Conservation (phyloP, 176 grass and related monocot genomes). For the Bolboschoenus planiculmis region DNA sequence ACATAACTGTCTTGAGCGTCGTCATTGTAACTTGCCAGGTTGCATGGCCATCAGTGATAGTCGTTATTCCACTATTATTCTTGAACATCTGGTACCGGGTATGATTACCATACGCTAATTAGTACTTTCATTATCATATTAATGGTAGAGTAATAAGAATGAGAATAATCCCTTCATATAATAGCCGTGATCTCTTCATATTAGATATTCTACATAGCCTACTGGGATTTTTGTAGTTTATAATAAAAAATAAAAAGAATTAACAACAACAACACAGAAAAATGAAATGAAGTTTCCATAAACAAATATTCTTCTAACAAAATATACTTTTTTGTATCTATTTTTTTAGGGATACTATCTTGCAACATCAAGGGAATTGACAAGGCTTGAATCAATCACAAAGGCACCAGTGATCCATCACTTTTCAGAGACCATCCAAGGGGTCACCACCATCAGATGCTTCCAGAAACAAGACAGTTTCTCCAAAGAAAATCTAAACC, state of each 20-base stretch:
- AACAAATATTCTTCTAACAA: background rate
- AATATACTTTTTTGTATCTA: background rate
- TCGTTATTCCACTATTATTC: conserved; percentile 55
- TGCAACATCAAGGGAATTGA: conserved; percentile 84
- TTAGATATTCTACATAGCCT: background rate
- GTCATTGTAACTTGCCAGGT: conserved; percentile 73
- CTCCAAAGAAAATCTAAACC: conserved; percentile 58
- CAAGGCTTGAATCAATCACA: conserved; percentile 87
- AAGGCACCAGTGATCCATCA: conserved; percentile 99
- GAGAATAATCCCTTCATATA: background rate
- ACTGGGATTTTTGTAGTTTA: background rate
- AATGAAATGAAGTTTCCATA: background rate
- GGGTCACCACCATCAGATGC: conserved; percentile 84
- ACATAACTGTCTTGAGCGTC: conserved; percentile 68
- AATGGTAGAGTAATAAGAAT: background rate
- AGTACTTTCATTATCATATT: background rate
- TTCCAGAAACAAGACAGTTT: conserved; percentile 72
- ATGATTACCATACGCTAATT: conserved; percentile 9
- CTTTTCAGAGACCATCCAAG: conserved; percentile 94
- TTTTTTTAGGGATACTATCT: conserved; percentile 58
- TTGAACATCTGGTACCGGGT: conserved; percentile 97
- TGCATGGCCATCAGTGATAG: conserved; percentile 75
- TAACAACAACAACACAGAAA: background rate
- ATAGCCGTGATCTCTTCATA: background rate
- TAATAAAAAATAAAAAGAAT: background rate